These are phyloP conservation scores for Nelumbo lutea DNA, from an alignment of 164 flowering plant species.

Conservation along the genomic window DNA sequence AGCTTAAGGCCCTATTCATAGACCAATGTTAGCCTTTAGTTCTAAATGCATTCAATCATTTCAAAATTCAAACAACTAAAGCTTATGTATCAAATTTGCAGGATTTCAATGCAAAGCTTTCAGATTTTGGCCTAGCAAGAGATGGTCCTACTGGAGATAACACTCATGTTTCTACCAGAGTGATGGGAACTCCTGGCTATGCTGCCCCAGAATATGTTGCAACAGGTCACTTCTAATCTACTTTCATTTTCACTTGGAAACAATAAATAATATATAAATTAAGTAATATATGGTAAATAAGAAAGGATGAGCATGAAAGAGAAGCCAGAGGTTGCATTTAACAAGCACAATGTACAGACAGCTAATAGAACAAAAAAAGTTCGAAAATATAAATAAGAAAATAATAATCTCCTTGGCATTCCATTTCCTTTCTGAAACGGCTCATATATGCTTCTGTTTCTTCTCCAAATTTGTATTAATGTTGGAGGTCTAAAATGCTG, in stretches of 20 bases:
- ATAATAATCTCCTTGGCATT: too few species aligned
- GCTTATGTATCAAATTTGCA: slow-evolving; percentile 15
- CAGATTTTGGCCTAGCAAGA: slow-evolving; percentile 92
- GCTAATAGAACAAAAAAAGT: too few species aligned
- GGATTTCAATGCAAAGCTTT: slow-evolving; percentile 81
- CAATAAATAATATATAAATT: too few species aligned
- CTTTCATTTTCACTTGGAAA: neutral
- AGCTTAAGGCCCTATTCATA: neutral
- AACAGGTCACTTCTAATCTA: slow-evolving; percentile 44
- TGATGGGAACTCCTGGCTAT: slow-evolving; percentile 86
- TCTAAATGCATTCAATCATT: neutral
- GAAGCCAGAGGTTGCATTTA: too few species aligned
- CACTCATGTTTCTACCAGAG: slow-evolving; percentile 82
- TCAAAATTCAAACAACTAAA: neutral
- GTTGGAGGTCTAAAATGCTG: too few species aligned
- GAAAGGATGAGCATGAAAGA: too few species aligned
- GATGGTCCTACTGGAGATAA: slow-evolving; percentile 91
- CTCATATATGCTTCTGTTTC: too few species aligned
- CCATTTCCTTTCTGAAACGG: too few species aligned
- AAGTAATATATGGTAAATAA: too few species aligned
- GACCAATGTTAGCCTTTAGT: neutral
- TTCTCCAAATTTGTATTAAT: too few species aligned
- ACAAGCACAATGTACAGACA: too few species aligned
- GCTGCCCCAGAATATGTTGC: slow-evolving; percentile 94
- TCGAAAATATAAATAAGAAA: too few species aligned